Evolutionary conservation across 352 stramenopile species (phyloP).

Genomic region (Ophiocytium majus): DNA sequence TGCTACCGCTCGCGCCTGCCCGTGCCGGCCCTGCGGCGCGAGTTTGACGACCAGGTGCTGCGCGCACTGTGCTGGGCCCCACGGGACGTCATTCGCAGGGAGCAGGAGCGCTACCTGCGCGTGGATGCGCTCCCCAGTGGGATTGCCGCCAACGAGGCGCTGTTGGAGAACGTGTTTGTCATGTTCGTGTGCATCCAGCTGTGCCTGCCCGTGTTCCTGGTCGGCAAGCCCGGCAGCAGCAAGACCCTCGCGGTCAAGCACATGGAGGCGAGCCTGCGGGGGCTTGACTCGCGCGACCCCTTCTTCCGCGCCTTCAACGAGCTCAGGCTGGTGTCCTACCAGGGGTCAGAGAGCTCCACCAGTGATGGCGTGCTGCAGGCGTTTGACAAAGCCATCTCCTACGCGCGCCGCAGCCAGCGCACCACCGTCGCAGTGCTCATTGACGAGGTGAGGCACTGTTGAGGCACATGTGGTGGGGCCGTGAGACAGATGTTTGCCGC

Average conservation of each 20-base stretch:
- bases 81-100: not conserved
- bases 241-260: conserved; percentile 63
- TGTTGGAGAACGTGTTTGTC: conserved; percentile 66
- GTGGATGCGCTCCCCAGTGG: conserved; percentile 11
- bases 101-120: not conserved
- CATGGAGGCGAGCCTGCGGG: conserved; percentile 60
- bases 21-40: not conserved
- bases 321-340: conserved; percentile 43
- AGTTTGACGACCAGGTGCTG: not conserved
- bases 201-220: conserved; percentile 61
- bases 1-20: conserved; percentile 5
- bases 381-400: conserved; percentile 38
- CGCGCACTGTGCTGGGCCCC: too few species aligned
- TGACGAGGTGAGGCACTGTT: conserved; percentile 49
- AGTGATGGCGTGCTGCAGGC: conserved; percentile 30
- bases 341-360: conserved; percentile 35
- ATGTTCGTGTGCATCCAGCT: conserved; percentile 60
- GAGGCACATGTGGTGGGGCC: too few species aligned
- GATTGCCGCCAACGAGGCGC: conserved; percentile 58
- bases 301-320: conserved; percentile 29
- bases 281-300: conserved; percentile 54
- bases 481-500: too few species aligned
- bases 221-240: conserved; percentile 61
- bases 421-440: conserved; percentile 47
- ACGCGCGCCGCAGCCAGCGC: not conserved